phyloP scores from a whole-genome alignment of 2,329 filamentous ascomycete genomes.

The Aspergillus quadrilineatus region DNA sequence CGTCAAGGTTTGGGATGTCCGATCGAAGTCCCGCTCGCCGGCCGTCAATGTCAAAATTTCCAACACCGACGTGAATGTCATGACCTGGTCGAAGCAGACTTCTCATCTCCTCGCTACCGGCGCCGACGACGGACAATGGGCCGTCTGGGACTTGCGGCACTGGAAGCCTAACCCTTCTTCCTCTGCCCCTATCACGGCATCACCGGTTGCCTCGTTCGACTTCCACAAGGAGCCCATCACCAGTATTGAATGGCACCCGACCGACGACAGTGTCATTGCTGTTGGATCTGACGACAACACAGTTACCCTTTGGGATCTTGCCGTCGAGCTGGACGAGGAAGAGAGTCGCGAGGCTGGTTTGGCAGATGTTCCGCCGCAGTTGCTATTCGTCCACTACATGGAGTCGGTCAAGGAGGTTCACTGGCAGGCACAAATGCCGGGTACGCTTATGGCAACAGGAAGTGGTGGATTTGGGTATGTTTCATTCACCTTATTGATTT shows the following conservation, averaged over 20 bases:
- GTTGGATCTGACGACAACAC: conserved; percentile 93
- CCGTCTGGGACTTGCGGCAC: conserved; percentile 91
- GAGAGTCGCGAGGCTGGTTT: conserved; percentile 87
- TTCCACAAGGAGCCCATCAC: conserved; percentile 98
- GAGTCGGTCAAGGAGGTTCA: conserved; percentile 93
- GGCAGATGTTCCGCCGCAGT: conserved; percentile 86
- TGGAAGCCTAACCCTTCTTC: conserved; percentile 71
- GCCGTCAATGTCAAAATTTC: conserved; percentile 84
- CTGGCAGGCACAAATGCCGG: conserved; percentile 96
- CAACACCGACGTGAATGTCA: conserved; percentile 86
- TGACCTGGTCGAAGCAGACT: conserved; percentile 90
- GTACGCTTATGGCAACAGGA: conserved; percentile 84
- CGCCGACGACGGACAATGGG: conserved; percentile 91
- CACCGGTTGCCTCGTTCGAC: conserved; percentile 85
- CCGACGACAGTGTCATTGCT: conserved; percentile 91
- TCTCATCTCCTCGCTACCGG: conserved; percentile 87
- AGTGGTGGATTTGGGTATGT: conserved; percentile 72
- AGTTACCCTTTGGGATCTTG: conserved; percentile 92
- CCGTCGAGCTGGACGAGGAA: conserved; percentile 94
- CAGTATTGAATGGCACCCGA: conserved; percentile 94
- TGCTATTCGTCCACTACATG: conserved; percentile 96
- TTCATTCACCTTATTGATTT: not conserved
- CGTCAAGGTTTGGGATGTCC: conserved; percentile 92
- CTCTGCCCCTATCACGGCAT: conserved; percentile 56
- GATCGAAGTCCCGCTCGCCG: conserved; percentile 84